Conservation (phyloP, 768 basidiomycete genomes). For the Lactarius tabidus region DNA sequence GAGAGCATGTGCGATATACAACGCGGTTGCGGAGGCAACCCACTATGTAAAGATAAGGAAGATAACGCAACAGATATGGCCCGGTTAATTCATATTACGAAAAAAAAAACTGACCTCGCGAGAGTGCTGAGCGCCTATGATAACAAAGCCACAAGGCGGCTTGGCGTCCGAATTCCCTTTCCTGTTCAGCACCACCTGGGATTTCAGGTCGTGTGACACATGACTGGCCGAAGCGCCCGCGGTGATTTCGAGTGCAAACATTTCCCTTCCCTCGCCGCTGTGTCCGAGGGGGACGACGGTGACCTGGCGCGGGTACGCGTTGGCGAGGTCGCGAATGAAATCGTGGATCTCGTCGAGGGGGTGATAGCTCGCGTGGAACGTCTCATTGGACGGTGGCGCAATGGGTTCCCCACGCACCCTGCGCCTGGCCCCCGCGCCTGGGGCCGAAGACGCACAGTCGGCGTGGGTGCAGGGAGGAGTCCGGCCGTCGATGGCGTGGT, state of each 20-base stretch:
- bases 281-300: slow-evolving; percentile 50
- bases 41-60: slow-evolving; percentile 44
- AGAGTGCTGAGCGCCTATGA: slow-evolving; percentile 72
- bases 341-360: slow-evolving; percentile 48
- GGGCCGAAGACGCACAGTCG: slow-evolving; percentile 28
- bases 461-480: slow-evolving; percentile 35
- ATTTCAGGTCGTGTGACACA: slow-evolving; percentile 19
- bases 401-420: slow-evolving; percentile 26
- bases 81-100: neutral
- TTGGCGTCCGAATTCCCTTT: slow-evolving; percentile 31
- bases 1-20: slow-evolving; percentile 72
- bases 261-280: slow-evolving; percentile 55
- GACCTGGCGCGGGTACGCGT: slow-evolving; percentile 45
- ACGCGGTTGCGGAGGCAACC: slow-evolving; percentile 70
- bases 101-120: slow-evolving; percentile 51
- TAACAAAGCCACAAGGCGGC: slow-evolving; percentile 49
- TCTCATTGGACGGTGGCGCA: slow-evolving; percentile 30
- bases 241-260: slow-evolving; percentile 51
- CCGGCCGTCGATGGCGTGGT: slow-evolving; percentile 27
- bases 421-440: neutral
- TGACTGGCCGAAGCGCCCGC: slow-evolving; percentile 21
- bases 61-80: neutral
- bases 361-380: slow-evolving; percentile 50
- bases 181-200: slow-evolving; percentile 19
- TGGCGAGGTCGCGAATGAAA: slow-evolving; percentile 49